phyloP scores from a whole-genome alignment of 2,329 filamentous ascomycete genomes.

The Phoma sp. region DNA sequence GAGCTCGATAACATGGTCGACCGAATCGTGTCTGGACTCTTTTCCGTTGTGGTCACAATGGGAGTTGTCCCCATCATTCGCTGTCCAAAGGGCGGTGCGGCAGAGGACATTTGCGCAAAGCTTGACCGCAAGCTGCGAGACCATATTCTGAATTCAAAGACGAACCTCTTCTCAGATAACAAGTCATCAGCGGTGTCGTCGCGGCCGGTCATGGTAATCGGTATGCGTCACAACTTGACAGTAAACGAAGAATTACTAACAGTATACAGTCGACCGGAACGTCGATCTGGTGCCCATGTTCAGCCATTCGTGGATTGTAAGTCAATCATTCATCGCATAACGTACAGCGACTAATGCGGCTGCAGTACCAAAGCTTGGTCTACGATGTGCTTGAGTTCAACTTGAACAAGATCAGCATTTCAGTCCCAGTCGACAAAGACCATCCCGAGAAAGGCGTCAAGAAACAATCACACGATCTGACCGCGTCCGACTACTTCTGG shows the following conservation, averaged over 20 bases:
- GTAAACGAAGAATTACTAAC: background rate
- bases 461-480: conserved; percentile 90
- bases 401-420: conserved; percentile 92
- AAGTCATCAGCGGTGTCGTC: conserved; percentile 65
- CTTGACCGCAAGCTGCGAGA: conserved; percentile 95
- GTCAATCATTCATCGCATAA: background rate
- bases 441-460: conserved; percentile 75
- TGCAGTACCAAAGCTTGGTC: conserved; percentile 77
- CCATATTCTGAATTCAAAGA: conserved; percentile 96
- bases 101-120: conserved; percentile 92
- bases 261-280: conserved; percentile 82
- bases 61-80: conserved; percentile 96
- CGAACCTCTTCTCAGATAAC: conserved; percentile 88
- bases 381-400: conserved; percentile 79
- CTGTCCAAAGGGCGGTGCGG: conserved; percentile 89
- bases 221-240: conserved; percentile 72
- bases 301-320: conserved; percentile 84
- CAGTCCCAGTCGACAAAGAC: conserved; percentile 78
- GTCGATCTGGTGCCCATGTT: conserved; percentile 97
- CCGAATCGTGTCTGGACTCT: conserved; percentile 92
- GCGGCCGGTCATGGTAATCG: conserved; percentile 86
- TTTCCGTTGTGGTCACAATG: conserved; percentile 98
- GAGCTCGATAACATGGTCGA: conserved; percentile 88
- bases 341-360: background rate
- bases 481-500: conserved; percentile 95